Evolutionary conservation across 2,329 filamentous ascomycete species (phyloP).

Genomic region (Acrodontium crateriforme): DNA sequence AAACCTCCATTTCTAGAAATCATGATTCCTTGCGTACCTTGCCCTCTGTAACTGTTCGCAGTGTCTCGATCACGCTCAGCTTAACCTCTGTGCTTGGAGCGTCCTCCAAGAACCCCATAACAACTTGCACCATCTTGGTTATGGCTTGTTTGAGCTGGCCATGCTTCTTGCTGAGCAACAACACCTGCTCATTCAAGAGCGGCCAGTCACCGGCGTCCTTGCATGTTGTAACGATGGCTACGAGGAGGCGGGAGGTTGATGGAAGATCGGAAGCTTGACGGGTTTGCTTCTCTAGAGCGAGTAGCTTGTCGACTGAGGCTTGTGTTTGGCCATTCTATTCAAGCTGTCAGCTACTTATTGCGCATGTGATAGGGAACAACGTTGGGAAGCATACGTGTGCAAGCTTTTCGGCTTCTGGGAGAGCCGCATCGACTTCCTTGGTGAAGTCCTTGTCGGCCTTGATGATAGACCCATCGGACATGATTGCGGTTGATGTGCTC

Average conservation of each 20-base stretch:
- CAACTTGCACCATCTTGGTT: conserved; percentile 96
- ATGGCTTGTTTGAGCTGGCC: conserved; percentile 98
- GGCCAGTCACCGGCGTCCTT: conserved; percentile 89
- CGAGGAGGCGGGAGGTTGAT: conserved; percentile 77
- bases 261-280: conserved; percentile 94
- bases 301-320: conserved; percentile 84
- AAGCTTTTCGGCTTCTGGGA: conserved; percentile 80
- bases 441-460: conserved; percentile 99
- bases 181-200: conserved; percentile 89
- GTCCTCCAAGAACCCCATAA: conserved; percentile 81
- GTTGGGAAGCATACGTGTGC: conserved; percentile 31
- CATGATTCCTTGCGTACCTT: conserved; percentile 50
- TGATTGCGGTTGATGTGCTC: conserved; percentile 31
- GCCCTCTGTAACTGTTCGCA: conserved; percentile 93
- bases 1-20: neutral
- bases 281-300: conserved; percentile 86
- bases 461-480: conserved; percentile 66
- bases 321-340: conserved; percentile 55
- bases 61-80: conserved; percentile 82
- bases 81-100: conserved; percentile 79
- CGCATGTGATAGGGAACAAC: neutral
- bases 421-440: conserved; percentile 84
- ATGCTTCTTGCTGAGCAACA: conserved; percentile 97
- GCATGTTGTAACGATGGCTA: conserved; percentile 84
- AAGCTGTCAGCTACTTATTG: conserved; percentile 13